Base-by-base conservation (phyloP, 805 yeast genomes). In the Yarrowia sp. region DNA sequence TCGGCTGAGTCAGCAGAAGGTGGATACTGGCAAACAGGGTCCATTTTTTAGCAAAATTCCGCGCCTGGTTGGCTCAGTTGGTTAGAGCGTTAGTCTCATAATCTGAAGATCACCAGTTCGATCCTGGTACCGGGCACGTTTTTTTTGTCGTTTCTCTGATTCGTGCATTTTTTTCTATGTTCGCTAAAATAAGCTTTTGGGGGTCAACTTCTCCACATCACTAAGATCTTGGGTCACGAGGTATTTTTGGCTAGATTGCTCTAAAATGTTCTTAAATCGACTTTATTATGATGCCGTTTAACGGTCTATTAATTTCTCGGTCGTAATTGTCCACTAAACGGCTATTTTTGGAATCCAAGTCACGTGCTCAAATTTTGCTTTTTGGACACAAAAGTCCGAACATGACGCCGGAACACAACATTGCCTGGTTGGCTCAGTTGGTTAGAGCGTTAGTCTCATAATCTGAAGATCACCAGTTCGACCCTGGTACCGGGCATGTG, bases 21-120 rank as follows among this genome's bases (percentile, higher is more conserved):
- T 6, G n/a, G 36, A 6, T 9, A 5, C 14, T 2, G 6, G 12
- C 18, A 5, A 19, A 36, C 9, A 36, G 22, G 21, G 22, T 9
- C 14, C n/a, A 33, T 33, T 36, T 36, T 12, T 13, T 16, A 13
- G 3, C 6, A 31, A 29, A 47, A 47, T 14, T 8, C 18, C n/a
- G n/a, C 27, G 55, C 55, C 55, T 47, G 55, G 55, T 47, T 47
- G 55, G 55, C 55, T 47, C 55, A 47, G 55, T 47, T 47, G 55
- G 55, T 32, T 47, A 47, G 55, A 47, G 55, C 55, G 55, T 47
- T 47, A 47, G 55, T 47, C 55, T 47, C 55, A 47, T 47, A 47
- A 47, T 47, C 55, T 47, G 55, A 47, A 47, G 55, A 47, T 47
- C 55, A 47, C 55, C 55, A 47, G 55, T 47, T 47, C 55, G 55